Evolutionary conservation across 163 green algal genomes (phyloP), one percentile per base, ranked within the genome.

Genomic region (Picocystis sp.): DNA sequence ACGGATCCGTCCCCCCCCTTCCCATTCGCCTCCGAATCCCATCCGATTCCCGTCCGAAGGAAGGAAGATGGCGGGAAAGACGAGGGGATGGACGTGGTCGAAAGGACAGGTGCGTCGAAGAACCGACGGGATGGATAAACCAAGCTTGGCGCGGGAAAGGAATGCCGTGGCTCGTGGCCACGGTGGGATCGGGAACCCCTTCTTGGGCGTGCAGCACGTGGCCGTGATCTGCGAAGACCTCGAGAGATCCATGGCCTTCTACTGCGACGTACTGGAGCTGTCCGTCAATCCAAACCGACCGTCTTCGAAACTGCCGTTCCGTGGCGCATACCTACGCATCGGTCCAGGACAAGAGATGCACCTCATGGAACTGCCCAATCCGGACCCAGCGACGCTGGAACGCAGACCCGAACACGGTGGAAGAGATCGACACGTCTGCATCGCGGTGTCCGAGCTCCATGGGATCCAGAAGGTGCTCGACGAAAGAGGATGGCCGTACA

Each of bases 331-430:
- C 89, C 73, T 98, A 13, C 89, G 75, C 82, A 84, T 97, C n/a
- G 88, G 88, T 2, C 63, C 70, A 8, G 84, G 29, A 38, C 29
- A 95, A 56, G 97, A 96, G 89, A 92, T 99, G 42, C 90, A 99
- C 74, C 77, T 99, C 2, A 94, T 97, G 86, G 74, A 85, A 66
- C 68, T 87, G 21, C 76, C 79, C 24, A 83, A 87, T 63, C 80
- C 65, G 76, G 11, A 77, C 54, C 56, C 59, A 23, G 68, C 42
- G 22, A 52, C 38, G 21, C 22, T 72, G 21, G 51, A 50, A 14
- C 62, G 57, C 35, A 58, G 76, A 12, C 84, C 84, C 2, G 68
- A 82, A 53, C 89, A 96, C 63, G 87, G 87, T 33, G 89, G 89
- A 12, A 66, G 81, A 2, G 86, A 94, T 71, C 62, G 86, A 3